Conservation (phyloP, 345 rosid genomes). For the Brassica cretica region DNA sequence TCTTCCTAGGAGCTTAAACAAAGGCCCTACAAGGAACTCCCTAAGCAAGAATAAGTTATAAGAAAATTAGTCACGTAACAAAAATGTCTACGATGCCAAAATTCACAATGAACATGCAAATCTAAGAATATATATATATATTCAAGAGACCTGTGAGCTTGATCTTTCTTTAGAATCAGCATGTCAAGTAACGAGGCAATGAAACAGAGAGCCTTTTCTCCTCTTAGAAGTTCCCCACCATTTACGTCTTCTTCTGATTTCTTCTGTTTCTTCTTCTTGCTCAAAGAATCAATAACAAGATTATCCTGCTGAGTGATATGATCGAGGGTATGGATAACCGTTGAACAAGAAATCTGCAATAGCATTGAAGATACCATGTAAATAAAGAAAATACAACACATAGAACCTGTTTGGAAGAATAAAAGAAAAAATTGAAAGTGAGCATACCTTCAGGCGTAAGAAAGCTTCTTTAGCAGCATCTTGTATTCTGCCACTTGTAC, state of each 20-base stretch:
- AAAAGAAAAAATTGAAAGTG: neutral
- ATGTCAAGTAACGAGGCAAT: slow-evolving; percentile 76
- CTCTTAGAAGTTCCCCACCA: slow-evolving; percentile 38
- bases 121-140: slow-evolving; percentile 11
- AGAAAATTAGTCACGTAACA: slow-evolving; percentile 6
- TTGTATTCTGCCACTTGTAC: slow-evolving; percentile 59
- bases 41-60: slow-evolving; percentile 42
- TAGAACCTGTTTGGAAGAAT: slow-evolving; percentile 18
- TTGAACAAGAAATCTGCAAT: slow-evolving; percentile 66
- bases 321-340: slow-evolving; percentile 56
- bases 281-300: slow-evolving; percentile 38
- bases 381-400: slow-evolving; percentile 11
- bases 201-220: slow-evolving; percentile 51
- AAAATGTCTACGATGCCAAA: slow-evolving; percentile 18
- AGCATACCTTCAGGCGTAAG: slow-evolving; percentile 67
- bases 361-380: slow-evolving; percentile 26
- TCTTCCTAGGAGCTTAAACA: slow-evolving; percentile 71
- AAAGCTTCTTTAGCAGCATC: slow-evolving; percentile 73
- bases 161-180: slow-evolving; percentile 74
- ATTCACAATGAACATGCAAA: slow-evolving; percentile 3
- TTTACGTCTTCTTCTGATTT: slow-evolving; percentile 44
- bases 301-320: slow-evolving; percentile 46
- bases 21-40: slow-evolving; percentile 67
- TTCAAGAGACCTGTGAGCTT: slow-evolving; percentile 61
- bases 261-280: slow-evolving; percentile 69